Percentiles rank a stretch among this genome's conserved stretches.
These are phyloP conservation scores for Kickxella alabastrina DNA, from an alignment of 192 early-diverging fungal species.

Conservation along the genomic window DNA sequence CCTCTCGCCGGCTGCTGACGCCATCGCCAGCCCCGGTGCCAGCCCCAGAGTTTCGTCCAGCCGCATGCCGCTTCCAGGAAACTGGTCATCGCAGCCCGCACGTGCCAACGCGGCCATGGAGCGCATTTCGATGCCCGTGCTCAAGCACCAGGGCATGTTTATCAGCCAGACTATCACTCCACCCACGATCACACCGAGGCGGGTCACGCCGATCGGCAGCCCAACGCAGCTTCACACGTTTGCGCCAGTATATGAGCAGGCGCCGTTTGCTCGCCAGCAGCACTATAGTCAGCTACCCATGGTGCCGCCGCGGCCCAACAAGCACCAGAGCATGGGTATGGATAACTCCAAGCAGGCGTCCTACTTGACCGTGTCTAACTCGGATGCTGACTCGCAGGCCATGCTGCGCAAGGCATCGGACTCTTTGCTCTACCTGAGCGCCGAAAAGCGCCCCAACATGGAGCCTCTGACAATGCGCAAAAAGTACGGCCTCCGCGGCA, in stretches of 20 bases:
- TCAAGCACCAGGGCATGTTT: constrained; percentile 22
- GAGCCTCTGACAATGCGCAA: constrained; percentile 49
- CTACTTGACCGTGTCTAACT: constrained; percentile 4
- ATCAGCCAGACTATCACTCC: constrained; percentile 20
- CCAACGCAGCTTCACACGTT: constrained; percentile 4
- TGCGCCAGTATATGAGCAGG: constrained; percentile 1
- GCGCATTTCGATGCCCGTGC: constrained; percentile 48
- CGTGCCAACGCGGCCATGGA: constrained; percentile 15
- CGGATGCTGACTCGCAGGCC: constrained; percentile 19
- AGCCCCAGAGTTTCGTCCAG: constrained; percentile 1
- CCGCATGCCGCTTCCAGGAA: constrained; percentile 28
- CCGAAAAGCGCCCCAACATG: constrained; percentile 47
- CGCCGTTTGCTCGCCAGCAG: not conserved
- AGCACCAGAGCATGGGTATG: constrained; percentile 28
- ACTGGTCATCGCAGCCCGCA: constrained; percentile 5
- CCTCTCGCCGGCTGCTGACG: constrained; percentile 4
- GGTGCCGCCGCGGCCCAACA: constrained; percentile 25
- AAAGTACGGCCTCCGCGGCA: constrained; percentile 48
- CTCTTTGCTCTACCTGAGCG: constrained; percentile 43
- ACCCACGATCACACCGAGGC: constrained; percentile 21
- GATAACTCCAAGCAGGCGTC: constrained; percentile 5
- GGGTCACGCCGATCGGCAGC: constrained; percentile 2
- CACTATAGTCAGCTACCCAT: constrained; percentile 1
- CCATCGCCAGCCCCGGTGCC: constrained; percentile 1
- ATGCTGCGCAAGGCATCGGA: constrained; percentile 49